phyloP scores from a whole-genome alignment of 176 grass and related monocot genomes.

The Ampelocalamus luodianensis region DNA sequence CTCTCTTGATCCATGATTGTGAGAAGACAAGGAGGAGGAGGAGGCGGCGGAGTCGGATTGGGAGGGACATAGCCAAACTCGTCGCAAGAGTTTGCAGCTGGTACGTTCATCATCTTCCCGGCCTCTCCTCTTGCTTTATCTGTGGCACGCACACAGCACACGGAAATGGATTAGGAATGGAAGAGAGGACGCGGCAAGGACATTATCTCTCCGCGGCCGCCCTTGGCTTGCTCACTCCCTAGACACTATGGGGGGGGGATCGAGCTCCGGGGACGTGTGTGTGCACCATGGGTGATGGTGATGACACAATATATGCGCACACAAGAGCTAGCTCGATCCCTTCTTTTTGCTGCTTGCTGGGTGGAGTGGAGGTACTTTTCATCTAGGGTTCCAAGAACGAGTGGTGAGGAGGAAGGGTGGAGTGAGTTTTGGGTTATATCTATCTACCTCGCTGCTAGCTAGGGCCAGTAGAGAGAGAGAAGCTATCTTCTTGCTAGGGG shows the following conservation, averaged over 20 bases:
- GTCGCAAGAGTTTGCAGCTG: slow-evolving; percentile 41
- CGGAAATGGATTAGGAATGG: slow-evolving; percentile 52
- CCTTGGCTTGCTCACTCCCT: not conserved
- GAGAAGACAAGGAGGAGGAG: slow-evolving; percentile 28
- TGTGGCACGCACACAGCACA: not conserved
- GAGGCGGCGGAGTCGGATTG: slow-evolving; percentile 6
- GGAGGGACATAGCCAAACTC: slow-evolving; percentile 51
- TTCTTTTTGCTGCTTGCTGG: not conserved
- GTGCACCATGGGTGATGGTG: slow-evolving; percentile 40
- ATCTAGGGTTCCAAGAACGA: slow-evolving; percentile 59
- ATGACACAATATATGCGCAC: slow-evolving; percentile 43
- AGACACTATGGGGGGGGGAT: not conserved
- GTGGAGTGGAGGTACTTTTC: slow-evolving; percentile 38
- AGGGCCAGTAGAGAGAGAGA: not conserved
- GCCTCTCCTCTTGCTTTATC: slow-evolving; percentile 16
- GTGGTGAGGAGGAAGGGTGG: slow-evolving; percentile 43
- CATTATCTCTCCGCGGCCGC: not conserved
- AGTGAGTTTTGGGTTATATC: slow-evolving; percentile 40
- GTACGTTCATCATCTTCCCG: slow-evolving; percentile 58
- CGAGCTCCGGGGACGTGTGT: slow-evolving; percentile 4
- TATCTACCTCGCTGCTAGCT: slow-evolving; percentile 5
- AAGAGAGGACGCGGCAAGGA: slow-evolving; percentile 54
- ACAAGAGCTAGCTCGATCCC: not conserved
- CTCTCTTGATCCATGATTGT: slow-evolving; percentile 58
- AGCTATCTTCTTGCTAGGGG: not conserved